Evolutionary conservation across 352 stramenopile genomes (phyloP).

Genomic region (Stramenopiles sp.): DNA sequence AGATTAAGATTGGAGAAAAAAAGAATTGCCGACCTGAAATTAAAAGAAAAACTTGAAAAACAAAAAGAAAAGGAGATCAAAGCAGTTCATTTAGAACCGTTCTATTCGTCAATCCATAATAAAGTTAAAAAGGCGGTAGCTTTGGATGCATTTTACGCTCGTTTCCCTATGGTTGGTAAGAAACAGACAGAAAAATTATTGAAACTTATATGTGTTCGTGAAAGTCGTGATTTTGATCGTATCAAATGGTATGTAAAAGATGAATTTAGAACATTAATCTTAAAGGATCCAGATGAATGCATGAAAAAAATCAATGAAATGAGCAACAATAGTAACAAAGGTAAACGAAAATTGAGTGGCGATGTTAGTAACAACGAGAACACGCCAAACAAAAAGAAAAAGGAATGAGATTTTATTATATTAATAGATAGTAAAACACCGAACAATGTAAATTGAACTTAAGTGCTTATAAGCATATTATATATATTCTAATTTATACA

Average conservation of each 20-base stretch:
- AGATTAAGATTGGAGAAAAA: not conserved
- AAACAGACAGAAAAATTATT: not conserved
- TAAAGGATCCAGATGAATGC: not conserved
- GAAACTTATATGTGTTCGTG: not conserved
- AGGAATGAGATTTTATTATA: too few relatives aligned
- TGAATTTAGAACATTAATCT: not conserved
- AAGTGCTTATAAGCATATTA: too few relatives aligned
- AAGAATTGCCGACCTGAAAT: not conserved
- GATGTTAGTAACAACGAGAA: too few relatives aligned
- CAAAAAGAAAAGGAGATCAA: slow-evolving; percentile 1
- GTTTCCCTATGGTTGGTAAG: not conserved
- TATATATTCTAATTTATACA: too few relatives aligned
- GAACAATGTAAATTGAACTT: too few relatives aligned
- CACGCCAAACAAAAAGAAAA: too few relatives aligned
- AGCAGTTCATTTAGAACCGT: not conserved
- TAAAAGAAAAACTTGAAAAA: not conserved
- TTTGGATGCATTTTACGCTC: not conserved
- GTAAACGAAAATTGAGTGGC: too few relatives aligned
- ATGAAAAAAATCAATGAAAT: not conserved
- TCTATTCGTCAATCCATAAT: not conserved
- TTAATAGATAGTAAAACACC: too few relatives aligned
- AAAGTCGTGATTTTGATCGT: not conserved
- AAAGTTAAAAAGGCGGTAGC: not conserved
- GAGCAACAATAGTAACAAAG: not conserved
- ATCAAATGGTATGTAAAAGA: not conserved